phyloP scores from a whole-genome alignment of 1,284 basidiomycete genomes.

The Heterobasidion occidentale region DNA sequence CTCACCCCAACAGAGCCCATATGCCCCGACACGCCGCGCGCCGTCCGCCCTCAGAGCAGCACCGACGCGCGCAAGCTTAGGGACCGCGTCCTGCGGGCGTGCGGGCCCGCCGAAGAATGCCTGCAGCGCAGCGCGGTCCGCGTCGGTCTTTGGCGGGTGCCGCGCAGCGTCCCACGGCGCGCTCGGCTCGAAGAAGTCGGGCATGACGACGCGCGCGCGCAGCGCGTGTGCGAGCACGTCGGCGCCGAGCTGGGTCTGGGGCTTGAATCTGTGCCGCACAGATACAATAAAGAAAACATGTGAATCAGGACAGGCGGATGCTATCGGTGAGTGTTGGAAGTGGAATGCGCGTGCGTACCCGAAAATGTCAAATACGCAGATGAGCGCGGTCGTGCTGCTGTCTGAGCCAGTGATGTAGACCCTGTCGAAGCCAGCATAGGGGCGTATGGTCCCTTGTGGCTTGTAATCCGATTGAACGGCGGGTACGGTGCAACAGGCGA shows the following conservation, averaged over 20 bases:
- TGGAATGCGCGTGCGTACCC: conserved; percentile 27
- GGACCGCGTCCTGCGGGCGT: conserved; percentile 32
- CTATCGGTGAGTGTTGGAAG: background rate
- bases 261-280: conserved; percentile 31
- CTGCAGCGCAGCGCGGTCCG: conserved; percentile 42
- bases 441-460: conserved; percentile 40
- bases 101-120: conserved; percentile 46
- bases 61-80: conserved; percentile 39
- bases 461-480: conserved; percentile 44
- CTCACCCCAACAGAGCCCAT: conserved; percentile 57
- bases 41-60: conserved; percentile 37
- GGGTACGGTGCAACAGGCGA: conserved; percentile 53
- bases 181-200: conserved; percentile 55
- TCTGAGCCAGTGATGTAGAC: conserved; percentile 48
- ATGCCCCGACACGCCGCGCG: conserved; percentile 38
- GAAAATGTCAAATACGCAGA: conserved; percentile 61
- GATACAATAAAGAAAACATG: background rate
- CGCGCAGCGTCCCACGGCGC: conserved; percentile 39
- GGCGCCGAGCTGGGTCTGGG: conserved; percentile 54
- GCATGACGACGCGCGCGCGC: conserved; percentile 51
- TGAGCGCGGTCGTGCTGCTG: conserved; percentile 38
- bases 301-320: background rate
- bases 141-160: conserved; percentile 46
- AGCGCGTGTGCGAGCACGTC: conserved; percentile 50
- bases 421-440: conserved; percentile 31